Evolutionary conservation across 1,139 yeast genomes (phyloP), one percentile per base, ranked within the genome.

Genomic region (Candida neerlandica): DNA sequence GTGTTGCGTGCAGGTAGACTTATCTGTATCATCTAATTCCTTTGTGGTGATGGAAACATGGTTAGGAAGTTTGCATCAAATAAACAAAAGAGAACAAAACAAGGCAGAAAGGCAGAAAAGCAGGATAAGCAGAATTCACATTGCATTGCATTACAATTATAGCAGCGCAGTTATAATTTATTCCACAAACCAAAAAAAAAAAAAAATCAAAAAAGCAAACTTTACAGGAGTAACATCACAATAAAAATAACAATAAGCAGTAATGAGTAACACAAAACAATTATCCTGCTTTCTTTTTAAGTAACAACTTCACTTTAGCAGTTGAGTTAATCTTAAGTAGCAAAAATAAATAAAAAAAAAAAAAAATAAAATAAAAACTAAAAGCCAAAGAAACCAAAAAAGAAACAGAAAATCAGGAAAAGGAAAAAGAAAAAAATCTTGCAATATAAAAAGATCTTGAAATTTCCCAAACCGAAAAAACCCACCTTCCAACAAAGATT

Each of bases 401-500:
- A n/a, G n/a, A n/a, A n/a, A n/a, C n/a, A 34, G 15, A 16, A 5
- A 34, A n/a, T n/a, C 11, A 19, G 10, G 10, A 12, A 19, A 37
- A 37, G 9, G 19, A 12, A 37, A 10, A 12, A 19, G 19, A 37
- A 18, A 37, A 12, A 37, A 10, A 19, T 19, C 27, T 11, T 10
- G 40, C 40, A 37, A 37, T 37, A 37, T 37, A 37, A 37, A 35
- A 37, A 37, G 40, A 37, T 37, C 40, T 37, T 37, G 40, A 37
- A 37, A 37, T 37, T 37, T 37, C 40, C 40, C 40, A 32, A 32
- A 30, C 12, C 33, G 9, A 30, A 30, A 30, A 30, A 30, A 30
- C 33, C 33, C 14, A 30, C 14, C 12, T n/a, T 5, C 33, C 14
- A 21, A 4, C 23, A 21, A 6, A 21, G 23, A 21, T 32, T 32